phyloP scores from a whole-genome alignment of 2,329 filamentous ascomycete genomes.

The Diaporthe destruens region DNA sequence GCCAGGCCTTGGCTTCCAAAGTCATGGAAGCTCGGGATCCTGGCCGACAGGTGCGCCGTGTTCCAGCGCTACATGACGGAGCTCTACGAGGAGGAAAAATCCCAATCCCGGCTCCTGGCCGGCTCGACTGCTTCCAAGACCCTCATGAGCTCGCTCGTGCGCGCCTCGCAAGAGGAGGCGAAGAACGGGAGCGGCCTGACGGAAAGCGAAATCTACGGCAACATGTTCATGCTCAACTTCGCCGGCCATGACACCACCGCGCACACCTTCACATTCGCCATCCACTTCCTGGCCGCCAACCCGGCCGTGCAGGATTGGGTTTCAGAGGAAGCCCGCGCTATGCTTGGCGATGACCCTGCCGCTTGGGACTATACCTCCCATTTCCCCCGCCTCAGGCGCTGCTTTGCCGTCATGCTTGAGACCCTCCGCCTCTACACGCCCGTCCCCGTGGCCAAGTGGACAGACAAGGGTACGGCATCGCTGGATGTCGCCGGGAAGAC shows the following conservation, averaged over 20 bases:
- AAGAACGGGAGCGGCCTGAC: conserved; percentile 46
- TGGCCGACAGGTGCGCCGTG: conserved; percentile 45
- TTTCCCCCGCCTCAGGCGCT: conserved; percentile 57
- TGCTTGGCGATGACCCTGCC: conserved; percentile 42
- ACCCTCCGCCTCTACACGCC: conserved; percentile 57
- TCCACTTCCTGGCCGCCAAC: conserved; percentile 58
- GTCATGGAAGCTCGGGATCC: conserved; percentile 45
- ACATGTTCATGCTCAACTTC: conserved; percentile 62
- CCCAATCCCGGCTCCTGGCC: not conserved
- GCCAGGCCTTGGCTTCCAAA: conserved; percentile 63
- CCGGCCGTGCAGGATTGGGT: conserved; percentile 60
- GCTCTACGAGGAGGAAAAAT: conserved; percentile 49
- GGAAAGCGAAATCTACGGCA: conserved; percentile 61
- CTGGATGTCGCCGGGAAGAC: conserved; percentile 42
- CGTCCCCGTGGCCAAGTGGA: conserved; percentile 42
- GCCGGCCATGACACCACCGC: conserved; percentile 66
- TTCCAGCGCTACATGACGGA: conserved; percentile 49
- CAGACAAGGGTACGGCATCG: not conserved
- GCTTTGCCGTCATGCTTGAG: conserved; percentile 57
- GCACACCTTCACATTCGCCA: conserved; percentile 56
- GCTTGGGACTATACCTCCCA: conserved; percentile 51
- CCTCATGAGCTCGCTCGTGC: conserved; percentile 22
- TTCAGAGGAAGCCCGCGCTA: conserved; percentile 53
- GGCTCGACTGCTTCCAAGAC: not conserved
- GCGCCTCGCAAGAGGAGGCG: conserved; percentile 18